A percentile compares a stretch with the other conserved stretches of the same genome.
phyloP scores from a whole-genome alignment of 176 grass and related monocot species.

The Carex kokanica region DNA sequence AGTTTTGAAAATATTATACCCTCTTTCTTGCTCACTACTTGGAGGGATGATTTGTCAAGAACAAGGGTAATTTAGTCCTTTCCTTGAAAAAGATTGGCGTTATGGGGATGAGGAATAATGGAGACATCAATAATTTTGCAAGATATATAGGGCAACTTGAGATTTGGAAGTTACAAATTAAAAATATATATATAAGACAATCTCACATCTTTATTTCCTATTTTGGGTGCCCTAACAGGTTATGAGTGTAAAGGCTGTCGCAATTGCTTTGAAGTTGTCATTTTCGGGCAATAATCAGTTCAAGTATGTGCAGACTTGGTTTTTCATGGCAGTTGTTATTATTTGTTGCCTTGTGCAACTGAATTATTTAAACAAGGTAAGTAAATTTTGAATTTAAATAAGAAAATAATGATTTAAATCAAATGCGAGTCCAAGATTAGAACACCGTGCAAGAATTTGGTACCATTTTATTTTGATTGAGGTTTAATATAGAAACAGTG shows the following conservation, averaged over 20 bases:
- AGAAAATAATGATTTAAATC: not conserved
- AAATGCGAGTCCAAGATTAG: not conserved
- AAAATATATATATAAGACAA: not conserved
- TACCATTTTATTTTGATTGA: not conserved
- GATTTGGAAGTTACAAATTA: not conserved
- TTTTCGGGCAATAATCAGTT: slow-evolving; percentile 82
- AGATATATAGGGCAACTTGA: not conserved
- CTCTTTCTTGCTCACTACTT: not conserved
- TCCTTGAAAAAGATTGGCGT: not conserved
- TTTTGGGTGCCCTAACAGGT: slow-evolving; percentile 43
- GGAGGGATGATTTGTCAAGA: not conserved
- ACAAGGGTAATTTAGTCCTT: not conserved
- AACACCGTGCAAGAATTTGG: no score
- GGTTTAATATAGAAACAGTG: not conserved
- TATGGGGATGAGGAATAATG: not conserved
- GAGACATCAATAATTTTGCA: not conserved
- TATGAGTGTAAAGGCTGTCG: slow-evolving; percentile 92
- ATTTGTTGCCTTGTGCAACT: slow-evolving; percentile 77
- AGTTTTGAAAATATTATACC: not conserved
- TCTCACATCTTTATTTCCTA: not conserved
- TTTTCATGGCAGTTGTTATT: slow-evolving; percentile 65
- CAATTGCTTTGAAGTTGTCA: slow-evolving; percentile 79
- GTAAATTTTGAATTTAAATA: slow-evolving; percentile 6
- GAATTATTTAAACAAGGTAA: slow-evolving; percentile 97
- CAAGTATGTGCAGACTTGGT: slow-evolving; percentile 79